phyloP scores from a whole-genome alignment of 345 rosid species.

The Euphorbia pulcherrima region DNA sequence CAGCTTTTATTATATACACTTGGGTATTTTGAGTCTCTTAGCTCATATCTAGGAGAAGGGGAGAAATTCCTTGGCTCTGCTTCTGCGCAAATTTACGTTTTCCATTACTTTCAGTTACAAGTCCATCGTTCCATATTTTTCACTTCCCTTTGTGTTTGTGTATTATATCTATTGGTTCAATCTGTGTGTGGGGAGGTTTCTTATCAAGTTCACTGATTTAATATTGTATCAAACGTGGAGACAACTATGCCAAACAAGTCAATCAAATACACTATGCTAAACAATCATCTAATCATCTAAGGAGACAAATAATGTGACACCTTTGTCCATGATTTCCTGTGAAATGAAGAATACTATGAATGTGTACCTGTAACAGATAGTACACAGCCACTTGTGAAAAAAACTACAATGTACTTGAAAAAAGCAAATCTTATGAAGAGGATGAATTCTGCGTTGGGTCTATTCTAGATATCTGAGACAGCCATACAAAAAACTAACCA shows the following conservation, averaged over 20 bases:
- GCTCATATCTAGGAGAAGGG: too few relatives aligned
- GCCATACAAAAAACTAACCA: conserved; percentile 52
- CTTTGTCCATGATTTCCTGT: background rate
- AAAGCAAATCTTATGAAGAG: background rate
- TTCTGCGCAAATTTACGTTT: too few relatives aligned
- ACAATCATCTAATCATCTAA: background rate
- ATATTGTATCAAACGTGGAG: too few relatives aligned
- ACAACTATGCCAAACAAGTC: too few relatives aligned
- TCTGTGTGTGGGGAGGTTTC: too few relatives aligned
- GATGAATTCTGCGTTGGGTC: conserved; percentile 9
- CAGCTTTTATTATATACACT: too few relatives aligned
- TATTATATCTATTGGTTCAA: too few relatives aligned
- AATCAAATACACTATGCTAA: background rate
- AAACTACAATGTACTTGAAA: background rate
- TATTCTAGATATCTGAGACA: conserved; percentile 20
- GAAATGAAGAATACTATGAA: background rate
- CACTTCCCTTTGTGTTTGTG: too few relatives aligned
- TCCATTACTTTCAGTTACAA: too few relatives aligned
- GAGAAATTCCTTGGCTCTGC: too few relatives aligned
- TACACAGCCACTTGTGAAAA: background rate
- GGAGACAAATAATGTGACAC: background rate
- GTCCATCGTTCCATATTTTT: too few relatives aligned
- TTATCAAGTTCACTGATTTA: background rate
- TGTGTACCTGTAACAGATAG: conserved; percentile 6
- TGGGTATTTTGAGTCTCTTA: too few relatives aligned